Conservation (phyloP, 1,139 yeast species). For the Scheffersomyces lignicola region DNA sequence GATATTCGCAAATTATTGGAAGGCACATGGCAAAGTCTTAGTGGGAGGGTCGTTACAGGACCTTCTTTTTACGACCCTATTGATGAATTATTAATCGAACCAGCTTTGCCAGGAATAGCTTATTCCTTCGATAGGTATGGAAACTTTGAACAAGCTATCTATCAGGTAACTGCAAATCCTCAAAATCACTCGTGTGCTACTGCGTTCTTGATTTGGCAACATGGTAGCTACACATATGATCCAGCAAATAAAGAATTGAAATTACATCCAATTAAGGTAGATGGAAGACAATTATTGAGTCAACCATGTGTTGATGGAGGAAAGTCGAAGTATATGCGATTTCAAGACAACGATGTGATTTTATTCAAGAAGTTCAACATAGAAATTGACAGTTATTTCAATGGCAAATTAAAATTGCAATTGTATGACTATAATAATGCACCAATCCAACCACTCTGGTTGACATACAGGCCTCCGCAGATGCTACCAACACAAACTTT, state of each 20-base stretch:
- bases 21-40: conserved; percentile 33
- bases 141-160: conserved; percentile 30
- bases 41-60: conserved; percentile 29
- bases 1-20: conserved; percentile 3
- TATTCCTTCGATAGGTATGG: conserved; percentile 31
- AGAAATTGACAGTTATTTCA: conserved; percentile 20
- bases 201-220: conserved; percentile 31
- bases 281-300: conserved; percentile 31
- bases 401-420: conserved; percentile 23
- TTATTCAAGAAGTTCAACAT: conserved; percentile 17
- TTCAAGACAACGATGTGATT: conserved; percentile 22
- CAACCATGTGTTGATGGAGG: conserved; percentile 27
- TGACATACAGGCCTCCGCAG: conserved; percentile 27
- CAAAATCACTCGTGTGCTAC: conserved; percentile 27
- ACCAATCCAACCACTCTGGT: conserved; percentile 32
- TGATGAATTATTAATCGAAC: conserved; percentile 29
- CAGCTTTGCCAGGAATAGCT: conserved; percentile 30
- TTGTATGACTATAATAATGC: conserved; percentile 28
- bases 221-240: conserved; percentile 23
- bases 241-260: conserved; percentile 19
- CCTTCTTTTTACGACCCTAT: conserved; percentile 28
- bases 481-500: conserved; percentile 30
- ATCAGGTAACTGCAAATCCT: conserved; percentile 25
- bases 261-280: conserved; percentile 25
- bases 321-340: conserved; percentile 22